phyloP scores from a whole-genome alignment of 2,329 filamentous ascomycete genomes.

The Penicillium sp. region DNA sequence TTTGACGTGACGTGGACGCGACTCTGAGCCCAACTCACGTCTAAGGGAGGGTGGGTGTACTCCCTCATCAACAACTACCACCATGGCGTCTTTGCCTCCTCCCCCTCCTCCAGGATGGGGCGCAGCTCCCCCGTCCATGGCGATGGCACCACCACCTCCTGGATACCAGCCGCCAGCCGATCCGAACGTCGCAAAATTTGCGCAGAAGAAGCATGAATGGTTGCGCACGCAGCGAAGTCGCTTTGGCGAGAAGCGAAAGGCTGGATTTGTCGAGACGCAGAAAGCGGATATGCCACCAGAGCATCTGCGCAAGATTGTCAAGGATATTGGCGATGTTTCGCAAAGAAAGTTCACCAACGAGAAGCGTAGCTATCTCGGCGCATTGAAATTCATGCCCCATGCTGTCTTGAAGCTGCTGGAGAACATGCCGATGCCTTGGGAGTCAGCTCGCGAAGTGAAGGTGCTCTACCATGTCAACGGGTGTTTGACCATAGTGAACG shows the following conservation, averaged over 20 bases:
- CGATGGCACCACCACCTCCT: slow-evolving; percentile 74
- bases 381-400: slow-evolving; percentile 98
- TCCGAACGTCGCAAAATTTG: slow-evolving; percentile 87
- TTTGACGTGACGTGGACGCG: slow-evolving; percentile 38
- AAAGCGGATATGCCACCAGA: slow-evolving; percentile 99
- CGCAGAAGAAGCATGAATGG: slow-evolving; percentile 99
- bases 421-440: slow-evolving; percentile 99
- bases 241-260: slow-evolving; percentile 95
- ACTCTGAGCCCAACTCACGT: slow-evolving; percentile 33
- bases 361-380: slow-evolving; percentile 95
- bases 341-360: slow-evolving; percentile 99
- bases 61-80: slow-evolving; percentile 32
- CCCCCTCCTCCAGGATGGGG: slow-evolving; percentile 70
- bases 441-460: slow-evolving; percentile 93
- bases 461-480: slow-evolving; percentile 98
- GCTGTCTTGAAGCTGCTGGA: slow-evolving; percentile 95
- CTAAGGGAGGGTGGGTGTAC: slow-evolving; percentile 28
- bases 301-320: slow-evolving; percentile 96
- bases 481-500: slow-evolving; percentile 94
- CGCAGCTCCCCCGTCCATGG: slow-evolving; percentile 55
- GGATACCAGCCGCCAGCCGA: slow-evolving; percentile 80
- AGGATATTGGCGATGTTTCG: slow-evolving; percentile 97
- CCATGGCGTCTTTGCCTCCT: slow-evolving; percentile 62
- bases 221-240: slow-evolving; percentile 84
- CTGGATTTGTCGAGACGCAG: slow-evolving; percentile 94